Base-by-base conservation (phyloP, 2,329 filamentous ascomycete species). In the Gremmenia infestans region DNA sequence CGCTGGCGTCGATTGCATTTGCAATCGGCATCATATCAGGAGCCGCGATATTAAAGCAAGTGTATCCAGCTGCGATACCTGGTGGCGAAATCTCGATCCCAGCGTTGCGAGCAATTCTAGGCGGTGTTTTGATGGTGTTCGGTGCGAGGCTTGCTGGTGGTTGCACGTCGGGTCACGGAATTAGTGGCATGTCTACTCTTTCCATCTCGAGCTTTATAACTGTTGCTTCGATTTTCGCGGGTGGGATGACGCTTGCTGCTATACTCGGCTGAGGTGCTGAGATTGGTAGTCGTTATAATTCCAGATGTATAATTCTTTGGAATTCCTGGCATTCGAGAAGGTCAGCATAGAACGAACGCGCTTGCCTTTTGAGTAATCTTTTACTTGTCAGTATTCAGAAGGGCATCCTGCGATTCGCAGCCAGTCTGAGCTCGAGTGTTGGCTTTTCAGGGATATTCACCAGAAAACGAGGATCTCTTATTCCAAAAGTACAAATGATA, bases 111-210 rank as follows among this genome's bases (percentile, higher is more conserved):
- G 79, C 81, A 0, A 63, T 77, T 0, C 47, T 75, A 0, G 85
- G 85, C 1, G 86, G 85, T 0, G 72, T 79, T 3, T 56, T 79
- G 14, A 80, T 87, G 72, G 76, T 78, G 0, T 66, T 88, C 8
- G 86, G 86, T 1, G 76, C 83, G 1, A 77, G 84, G 49, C 65
- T 87, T 53, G 85, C 81, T 0, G 84, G 83, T 1, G 86, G 86
- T 0, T 89, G 86, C 60, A 86, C 85, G 0, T 85, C 82, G 5
- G 85, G 86, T 0, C 86, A 89, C 67, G 86, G 86, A 0, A 83
- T 89, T 60, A 86, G 81, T 56, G 86, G 86, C 0, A 77, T 88
- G 65, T 80, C 81, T n/a, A 72, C 84, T 57, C 72, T 88, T 50
- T 83, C 80, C 0, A 71, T 80, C 4, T 80, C 83, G 9, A 88